Conservation (phyloP, 306 rosid genomes). For the Albizia julibrissin region DNA sequence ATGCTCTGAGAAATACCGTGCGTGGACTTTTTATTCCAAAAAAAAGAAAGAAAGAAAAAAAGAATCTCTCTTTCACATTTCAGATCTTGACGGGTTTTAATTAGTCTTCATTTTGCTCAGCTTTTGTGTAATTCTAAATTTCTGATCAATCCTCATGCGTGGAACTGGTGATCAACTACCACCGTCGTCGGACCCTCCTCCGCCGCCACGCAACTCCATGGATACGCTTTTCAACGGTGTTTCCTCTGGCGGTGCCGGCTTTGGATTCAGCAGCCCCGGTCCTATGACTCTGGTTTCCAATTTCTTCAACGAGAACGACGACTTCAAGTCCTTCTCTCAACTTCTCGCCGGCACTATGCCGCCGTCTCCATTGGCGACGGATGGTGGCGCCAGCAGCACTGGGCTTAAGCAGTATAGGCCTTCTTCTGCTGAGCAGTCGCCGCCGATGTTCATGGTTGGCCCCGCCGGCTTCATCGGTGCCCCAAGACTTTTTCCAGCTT, state of each 20-base stretch:
- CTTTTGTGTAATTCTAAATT: not conserved
- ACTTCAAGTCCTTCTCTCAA: conserved; percentile 79
- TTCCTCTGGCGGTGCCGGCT: conserved; percentile 3
- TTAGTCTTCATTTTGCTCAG: not conserved
- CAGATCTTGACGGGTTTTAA: conserved; percentile 41
- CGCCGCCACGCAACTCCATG: conserved; percentile 51
- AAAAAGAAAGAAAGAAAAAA: not conserved
- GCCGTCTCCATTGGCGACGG: conserved; percentile 44
- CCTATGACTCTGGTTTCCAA: conserved; percentile 80
- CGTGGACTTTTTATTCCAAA: conserved; percentile 45
- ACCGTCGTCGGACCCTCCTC: not conserved
- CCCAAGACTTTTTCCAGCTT: conserved; percentile 50
- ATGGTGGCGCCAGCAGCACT: conserved; percentile 1
- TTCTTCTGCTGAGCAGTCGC: not conserved
- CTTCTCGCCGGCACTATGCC: conserved; percentile 72
- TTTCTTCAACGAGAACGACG: conserved; percentile 68
- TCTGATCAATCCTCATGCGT: conserved; percentile 41
- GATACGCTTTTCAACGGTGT: conserved; percentile 53
- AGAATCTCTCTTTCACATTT: conserved; percentile 15
- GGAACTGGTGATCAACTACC: conserved; percentile 36
- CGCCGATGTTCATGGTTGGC: conserved; percentile 30
- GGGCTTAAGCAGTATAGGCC: not conserved
- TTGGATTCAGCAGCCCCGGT: conserved; percentile 65
- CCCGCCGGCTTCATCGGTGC: conserved; percentile 44
- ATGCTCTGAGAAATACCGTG: not conserved